Evolutionary conservation across 345 rosid genomes (phyloP), one percentile per base, ranked within the genome.

Genomic region (Eutrema japonicum): DNA sequence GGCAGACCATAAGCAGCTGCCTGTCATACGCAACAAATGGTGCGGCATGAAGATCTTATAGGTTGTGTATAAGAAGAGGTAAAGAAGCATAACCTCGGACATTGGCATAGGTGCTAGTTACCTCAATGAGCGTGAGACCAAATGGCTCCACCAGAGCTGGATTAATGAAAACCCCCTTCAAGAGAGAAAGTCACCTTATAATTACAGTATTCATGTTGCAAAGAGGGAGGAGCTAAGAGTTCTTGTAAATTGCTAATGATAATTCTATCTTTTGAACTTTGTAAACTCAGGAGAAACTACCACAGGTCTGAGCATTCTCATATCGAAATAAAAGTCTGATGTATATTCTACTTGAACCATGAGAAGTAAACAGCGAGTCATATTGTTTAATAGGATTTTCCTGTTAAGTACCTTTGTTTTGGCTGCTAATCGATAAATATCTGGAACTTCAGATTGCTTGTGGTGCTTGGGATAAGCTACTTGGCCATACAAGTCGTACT

Each of bases 1-100:
- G 99, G 99, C 70, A 95, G 91, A 70, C 99, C 99, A 61, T 95
- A 96, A 0, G 97, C 99, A 71, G 99, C 96, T 68, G 99, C 99
- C 99, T 94, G 76, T 76, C 60, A 77, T 49, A 71, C 3, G 8
- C 43, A 70, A 69, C 42, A 62, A 29, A 56, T 55, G 27, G 46
- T 54, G 45, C 3, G 9, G 67, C 68, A 33, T 70, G 63, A 77
- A 71, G 62, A 66, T 56, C 53, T 64, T 27, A 54, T 40, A 47
- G 62, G 48, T 52, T 52, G 42, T 67, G 66, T 10, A 38, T 49
- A 55, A 10, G 14, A 55, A 10, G 14, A 74, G 60, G 70, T 87
- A 84, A 33, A 87, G 86, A 64, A 86, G 82, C 69, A 76, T 57
- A 70, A 55, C 56, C 35, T 45, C 3, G 26, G 22, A 46, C 42